phyloP scores from a whole-genome alignment of 306 rosid genomes.

The Carpinus viminea region DNA sequence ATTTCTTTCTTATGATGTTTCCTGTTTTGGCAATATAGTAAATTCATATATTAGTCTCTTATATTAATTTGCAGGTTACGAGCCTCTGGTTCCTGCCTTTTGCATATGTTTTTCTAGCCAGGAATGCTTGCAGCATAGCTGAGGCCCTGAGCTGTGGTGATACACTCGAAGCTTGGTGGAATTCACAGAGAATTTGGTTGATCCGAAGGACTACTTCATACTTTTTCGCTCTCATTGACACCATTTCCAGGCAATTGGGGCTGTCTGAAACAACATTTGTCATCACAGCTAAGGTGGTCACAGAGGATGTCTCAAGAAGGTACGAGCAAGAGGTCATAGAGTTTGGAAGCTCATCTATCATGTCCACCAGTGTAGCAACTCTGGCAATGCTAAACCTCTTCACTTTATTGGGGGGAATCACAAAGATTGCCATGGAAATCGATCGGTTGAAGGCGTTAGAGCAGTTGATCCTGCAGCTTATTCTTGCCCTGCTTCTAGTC shows the following conservation, averaged over 20 bases:
- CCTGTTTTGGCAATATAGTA: too few species aligned
- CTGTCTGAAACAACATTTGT: conserved; percentile 48
- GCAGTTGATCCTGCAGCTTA: conserved; percentile 26
- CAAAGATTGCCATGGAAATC: conserved; percentile 24
- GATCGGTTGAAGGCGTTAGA: neutral
- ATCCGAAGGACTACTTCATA: conserved; percentile 52
- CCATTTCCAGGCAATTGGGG: conserved; percentile 40
- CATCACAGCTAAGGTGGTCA: conserved; percentile 48
- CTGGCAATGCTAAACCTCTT: conserved; percentile 54
- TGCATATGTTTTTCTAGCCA: conserved; percentile 56
- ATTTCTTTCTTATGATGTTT: too few species aligned
- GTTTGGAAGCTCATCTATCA: conserved; percentile 56
- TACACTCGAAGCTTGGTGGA: conserved; percentile 66
- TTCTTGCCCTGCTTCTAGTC: conserved; percentile 21
- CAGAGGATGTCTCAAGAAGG: conserved; percentile 47
- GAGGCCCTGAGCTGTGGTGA: conserved; percentile 47
- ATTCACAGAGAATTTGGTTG: conserved; percentile 52
- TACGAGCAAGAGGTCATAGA: conserved; percentile 55
- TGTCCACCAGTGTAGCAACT: conserved; percentile 50
- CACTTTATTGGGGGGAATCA: conserved; percentile 39
- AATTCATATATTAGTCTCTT: neutral
- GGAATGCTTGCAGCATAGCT: conserved; percentile 33
- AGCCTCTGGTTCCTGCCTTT: conserved; percentile 69
- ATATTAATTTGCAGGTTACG: conserved; percentile 31
- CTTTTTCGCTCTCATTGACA: conserved; percentile 54